Evolutionary conservation across 805 yeast species (phyloP).

Genomic region (Komagataella pastoris): DNA sequence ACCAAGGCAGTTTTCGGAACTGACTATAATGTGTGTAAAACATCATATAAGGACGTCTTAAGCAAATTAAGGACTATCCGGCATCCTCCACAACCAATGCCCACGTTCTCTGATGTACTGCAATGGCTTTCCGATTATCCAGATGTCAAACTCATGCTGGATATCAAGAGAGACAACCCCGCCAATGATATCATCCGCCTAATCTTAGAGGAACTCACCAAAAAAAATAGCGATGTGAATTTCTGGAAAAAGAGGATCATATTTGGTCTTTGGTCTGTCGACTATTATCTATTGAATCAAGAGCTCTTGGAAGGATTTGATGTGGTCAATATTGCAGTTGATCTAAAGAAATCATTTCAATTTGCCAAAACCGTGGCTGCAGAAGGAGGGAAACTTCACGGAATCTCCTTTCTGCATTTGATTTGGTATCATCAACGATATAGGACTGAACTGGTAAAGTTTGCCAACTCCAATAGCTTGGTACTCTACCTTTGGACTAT

Average conservation of each 20-base stretch:
- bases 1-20: background rate
- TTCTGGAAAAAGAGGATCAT: slow-evolving; percentile 20
- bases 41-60: background rate
- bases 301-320: slow-evolving; percentile 11
- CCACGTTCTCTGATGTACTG: slow-evolving; percentile 15
- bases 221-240: slow-evolving; percentile 2
- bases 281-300: slow-evolving; percentile 9
- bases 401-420: background rate
- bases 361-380: slow-evolving; percentile 10
- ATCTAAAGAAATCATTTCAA: slow-evolving; percentile 7
- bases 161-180: slow-evolving; percentile 18
- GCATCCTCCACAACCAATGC: slow-evolving; percentile 10
- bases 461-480: background rate
- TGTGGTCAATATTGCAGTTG: slow-evolving; percentile 17
- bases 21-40: background rate
- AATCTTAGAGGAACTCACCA: slow-evolving; percentile 11
- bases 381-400: background rate
- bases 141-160: slow-evolving; percentile 24
- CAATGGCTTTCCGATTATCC: slow-evolving; percentile 18
- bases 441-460: background rate
- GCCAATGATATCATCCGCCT: slow-evolving; percentile 13
- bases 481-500: background rate
- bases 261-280: slow-evolving; percentile 22
- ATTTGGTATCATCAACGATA: background rate
- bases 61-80: background rate